phyloP scores from a whole-genome alignment of 257 asterid genomes.

The Nicotiana noctiflora region DNA sequence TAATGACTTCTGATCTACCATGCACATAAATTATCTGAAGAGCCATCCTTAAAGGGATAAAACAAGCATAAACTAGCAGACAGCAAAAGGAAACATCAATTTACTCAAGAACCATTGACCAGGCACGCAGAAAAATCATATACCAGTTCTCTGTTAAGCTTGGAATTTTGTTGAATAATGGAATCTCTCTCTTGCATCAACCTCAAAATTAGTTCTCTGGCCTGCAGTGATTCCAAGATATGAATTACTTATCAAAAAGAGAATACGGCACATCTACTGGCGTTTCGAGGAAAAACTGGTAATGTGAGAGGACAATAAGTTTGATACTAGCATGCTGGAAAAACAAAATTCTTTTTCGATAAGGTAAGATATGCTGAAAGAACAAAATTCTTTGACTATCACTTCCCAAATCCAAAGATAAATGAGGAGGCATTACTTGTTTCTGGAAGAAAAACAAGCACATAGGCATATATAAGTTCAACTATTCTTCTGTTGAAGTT shows the following conservation, averaged over 20 bases:
- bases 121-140: neutral
- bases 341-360: neutral
- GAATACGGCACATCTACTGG: neutral
- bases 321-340: neutral
- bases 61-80: neutral
- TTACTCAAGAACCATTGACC: neutral
- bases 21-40: neutral
- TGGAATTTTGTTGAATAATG: constrained; percentile 12
- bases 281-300: too few relatives aligned
- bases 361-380: neutral
- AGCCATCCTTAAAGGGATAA: neutral
- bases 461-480: neutral
- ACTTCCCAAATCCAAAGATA: constrained; percentile 1
- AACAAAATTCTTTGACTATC: neutral
- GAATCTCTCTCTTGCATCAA: constrained; percentile 14
- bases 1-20: constrained; percentile 1
- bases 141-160: constrained; percentile 21
- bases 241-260: neutral
- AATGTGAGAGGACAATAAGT: neutral
- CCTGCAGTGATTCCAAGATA: constrained; percentile 9
- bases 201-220: constrained; percentile 10
- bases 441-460: neutral
- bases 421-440: neutral
- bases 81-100: neutral
- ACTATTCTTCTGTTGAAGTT: neutral